These are phyloP conservation scores for Byssochlamys sp. DNA, from an alignment of 2,329 filamentous ascomycete genomes.

Conservation along the genomic window DNA sequence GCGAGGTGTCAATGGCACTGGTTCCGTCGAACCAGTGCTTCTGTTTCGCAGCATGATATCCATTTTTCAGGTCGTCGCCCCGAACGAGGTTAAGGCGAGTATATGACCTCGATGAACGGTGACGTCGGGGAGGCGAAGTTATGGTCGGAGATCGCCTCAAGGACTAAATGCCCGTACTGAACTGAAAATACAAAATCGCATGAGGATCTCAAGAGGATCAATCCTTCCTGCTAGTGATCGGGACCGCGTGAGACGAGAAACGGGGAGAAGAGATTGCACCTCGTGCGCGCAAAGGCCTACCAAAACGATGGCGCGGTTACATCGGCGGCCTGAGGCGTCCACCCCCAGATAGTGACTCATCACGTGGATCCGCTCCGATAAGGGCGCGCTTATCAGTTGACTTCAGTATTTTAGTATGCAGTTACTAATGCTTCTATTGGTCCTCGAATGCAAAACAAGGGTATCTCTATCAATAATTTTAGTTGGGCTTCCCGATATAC, in stretches of 20 bases:
- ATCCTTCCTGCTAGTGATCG: background rate
- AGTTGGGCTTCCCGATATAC: background rate
- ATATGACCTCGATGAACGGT: background rate
- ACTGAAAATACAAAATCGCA: background rate
- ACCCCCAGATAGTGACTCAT: background rate
- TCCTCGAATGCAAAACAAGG: background rate
- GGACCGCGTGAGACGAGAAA: background rate
- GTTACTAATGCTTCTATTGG: background rate
- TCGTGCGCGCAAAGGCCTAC: background rate
- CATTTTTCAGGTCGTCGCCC: background rate
- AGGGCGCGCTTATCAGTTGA: background rate
- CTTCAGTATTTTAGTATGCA: background rate
- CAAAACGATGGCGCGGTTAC: background rate
- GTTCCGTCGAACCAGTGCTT: conserved; percentile 12
- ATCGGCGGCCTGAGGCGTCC: background rate
- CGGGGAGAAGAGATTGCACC: background rate
- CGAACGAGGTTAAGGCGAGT: background rate
- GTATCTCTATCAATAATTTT: background rate
- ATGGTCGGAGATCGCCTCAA: background rate
- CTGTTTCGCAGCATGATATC: conserved; percentile 1
- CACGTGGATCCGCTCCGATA: background rate
- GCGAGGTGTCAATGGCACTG: conserved; percentile 41
- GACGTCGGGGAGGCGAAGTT: background rate
- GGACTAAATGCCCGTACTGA: background rate
- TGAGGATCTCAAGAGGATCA: background rate